Percentiles rank a stretch among this genome's conserved stretches.
phyloP scores from a whole-genome alignment of 805 yeast species.

The Saturnispora quitensis region DNA sequence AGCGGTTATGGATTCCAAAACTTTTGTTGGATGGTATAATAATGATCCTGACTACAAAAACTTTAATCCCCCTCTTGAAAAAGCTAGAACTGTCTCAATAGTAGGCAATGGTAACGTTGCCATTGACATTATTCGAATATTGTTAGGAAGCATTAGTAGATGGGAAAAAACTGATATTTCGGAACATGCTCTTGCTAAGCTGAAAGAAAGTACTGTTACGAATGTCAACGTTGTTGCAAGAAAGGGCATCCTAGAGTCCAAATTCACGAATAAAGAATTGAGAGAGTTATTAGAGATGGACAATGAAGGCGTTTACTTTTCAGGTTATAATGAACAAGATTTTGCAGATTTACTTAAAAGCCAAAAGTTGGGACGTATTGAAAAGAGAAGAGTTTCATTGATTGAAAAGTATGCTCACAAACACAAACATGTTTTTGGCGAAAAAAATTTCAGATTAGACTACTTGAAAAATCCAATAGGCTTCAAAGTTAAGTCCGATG shows the following conservation, averaged over 20 bases:
- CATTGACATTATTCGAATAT: conserved; percentile 74
- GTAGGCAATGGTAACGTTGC: conserved; percentile 99
- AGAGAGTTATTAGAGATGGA: conserved; percentile 68
- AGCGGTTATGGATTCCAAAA: conserved; percentile 72
- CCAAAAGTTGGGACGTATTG: conserved; percentile 38
- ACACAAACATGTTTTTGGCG: conserved; percentile 1
- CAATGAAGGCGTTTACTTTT: conserved; percentile 37
- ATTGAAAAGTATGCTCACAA: conserved; percentile 39
- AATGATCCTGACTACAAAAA: conserved; percentile 61
- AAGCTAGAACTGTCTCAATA: conserved; percentile 58
- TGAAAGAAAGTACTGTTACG: conserved; percentile 46
- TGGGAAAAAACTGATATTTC: conserved; percentile 72
- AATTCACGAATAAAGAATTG: conserved; percentile 87
- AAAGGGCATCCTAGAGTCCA: conserved; percentile 76
- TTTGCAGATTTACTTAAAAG: conserved; percentile 24
- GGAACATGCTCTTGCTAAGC: conserved; percentile 43
- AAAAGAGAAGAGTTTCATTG: conserved; percentile 58
- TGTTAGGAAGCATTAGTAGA: conserved; percentile 44
- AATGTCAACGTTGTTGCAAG: conserved; percentile 72
- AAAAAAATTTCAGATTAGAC: conserved; percentile 54
- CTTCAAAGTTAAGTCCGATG: conserved; percentile 31
- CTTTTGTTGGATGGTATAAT: conserved; percentile 94
- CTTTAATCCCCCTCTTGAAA: conserved; percentile 48
- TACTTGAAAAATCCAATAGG: conserved; percentile 60
- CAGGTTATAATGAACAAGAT: conserved; percentile 36